Conservation (phyloP, 192 early-diverging fungal species). For the Chytriomyces sp. region DNA sequence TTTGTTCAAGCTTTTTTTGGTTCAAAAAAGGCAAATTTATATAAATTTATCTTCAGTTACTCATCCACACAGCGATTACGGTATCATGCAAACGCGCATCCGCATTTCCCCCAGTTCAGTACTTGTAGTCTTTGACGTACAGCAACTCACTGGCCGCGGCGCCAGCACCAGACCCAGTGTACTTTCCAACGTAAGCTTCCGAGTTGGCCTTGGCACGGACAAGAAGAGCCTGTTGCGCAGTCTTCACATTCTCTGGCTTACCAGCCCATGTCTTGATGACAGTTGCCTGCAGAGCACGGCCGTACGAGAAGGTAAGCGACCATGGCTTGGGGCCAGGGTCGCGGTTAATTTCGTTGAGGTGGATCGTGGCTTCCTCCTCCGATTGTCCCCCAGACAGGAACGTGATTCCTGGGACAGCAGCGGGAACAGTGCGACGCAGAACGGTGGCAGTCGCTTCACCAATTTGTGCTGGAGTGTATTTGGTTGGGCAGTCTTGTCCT, state of each 20-base stretch:
- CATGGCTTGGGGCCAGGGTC: conserved; percentile 36
- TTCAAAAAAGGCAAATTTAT: no score
- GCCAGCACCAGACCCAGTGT: conserved; percentile 32
- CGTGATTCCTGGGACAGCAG: conserved; percentile 54
- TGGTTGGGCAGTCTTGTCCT: conserved; percentile 46
- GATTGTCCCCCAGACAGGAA: conserved; percentile 57
- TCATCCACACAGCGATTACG: no score
- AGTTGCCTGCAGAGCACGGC: conserved; percentile 53
- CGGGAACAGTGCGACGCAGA: conserved; percentile 50
- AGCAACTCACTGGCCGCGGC: conserved; percentile 37
- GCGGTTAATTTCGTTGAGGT: conserved; percentile 52
- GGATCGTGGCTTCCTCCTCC: conserved; percentile 47
- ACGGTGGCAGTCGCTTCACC: conserved; percentile 47
- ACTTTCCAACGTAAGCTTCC: conserved; percentile 43
- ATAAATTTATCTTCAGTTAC: no score
- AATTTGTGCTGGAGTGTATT: conserved; percentile 49
- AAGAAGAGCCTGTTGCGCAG: conserved; percentile 46
- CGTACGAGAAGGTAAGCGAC: conserved; percentile 54
- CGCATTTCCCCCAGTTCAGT: conserved; percentile 39
- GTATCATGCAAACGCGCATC: no score
- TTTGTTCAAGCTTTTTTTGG: no score
- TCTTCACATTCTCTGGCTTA: conserved; percentile 50
- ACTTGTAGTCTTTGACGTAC: conserved; percentile 56
- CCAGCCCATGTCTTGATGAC: conserved; percentile 50
- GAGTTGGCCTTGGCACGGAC: conserved; percentile 49